Percentiles rank a stretch among this genome's conserved stretches.
Conservation (phyloP, 2,329 filamentous ascomycete genomes). For the Calonectria pseudoturangicola region DNA sequence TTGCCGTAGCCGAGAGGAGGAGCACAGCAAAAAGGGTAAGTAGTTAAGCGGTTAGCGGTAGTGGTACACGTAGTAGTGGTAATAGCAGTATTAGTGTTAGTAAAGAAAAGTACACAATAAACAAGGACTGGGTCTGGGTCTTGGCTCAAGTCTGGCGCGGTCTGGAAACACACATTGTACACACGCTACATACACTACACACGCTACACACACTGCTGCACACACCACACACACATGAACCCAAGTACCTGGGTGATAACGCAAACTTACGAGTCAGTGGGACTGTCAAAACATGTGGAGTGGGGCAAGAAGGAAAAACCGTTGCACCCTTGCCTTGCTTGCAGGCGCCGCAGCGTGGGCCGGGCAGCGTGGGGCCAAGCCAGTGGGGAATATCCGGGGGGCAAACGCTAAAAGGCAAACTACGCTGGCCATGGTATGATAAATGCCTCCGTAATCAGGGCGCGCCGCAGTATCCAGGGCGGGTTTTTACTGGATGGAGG, state of each 20-base stretch:
- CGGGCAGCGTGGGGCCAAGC: not conserved
- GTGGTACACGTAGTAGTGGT: no score
- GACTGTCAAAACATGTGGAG: constrained; percentile 10
- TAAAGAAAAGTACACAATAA: no score
- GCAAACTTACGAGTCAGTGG: constrained; percentile 23
- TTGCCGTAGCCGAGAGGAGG: not conserved
- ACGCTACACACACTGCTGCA: no score
- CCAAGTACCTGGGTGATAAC: constrained; percentile 20
- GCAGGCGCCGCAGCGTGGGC: not conserved
- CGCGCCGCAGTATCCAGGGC: constrained; percentile 3
- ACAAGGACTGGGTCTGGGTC: no score
- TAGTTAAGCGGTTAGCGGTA: no score
- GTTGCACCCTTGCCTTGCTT: not conserved
- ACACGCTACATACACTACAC: no score
- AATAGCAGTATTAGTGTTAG: no score
- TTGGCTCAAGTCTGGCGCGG: no score
- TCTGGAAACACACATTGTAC: no score
- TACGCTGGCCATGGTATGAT: not conserved
- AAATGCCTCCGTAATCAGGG: constrained; percentile 13
- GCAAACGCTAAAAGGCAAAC: constrained; percentile 20
- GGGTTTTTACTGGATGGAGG: not conserved
- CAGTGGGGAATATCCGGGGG: constrained; percentile 11
- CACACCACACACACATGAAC: not conserved
- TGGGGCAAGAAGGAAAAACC: not conserved
- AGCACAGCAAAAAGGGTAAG: no score